Base-by-base conservation (phyloP, 1,284 basidiomycete genomes). In the Irpex sp. region DNA sequence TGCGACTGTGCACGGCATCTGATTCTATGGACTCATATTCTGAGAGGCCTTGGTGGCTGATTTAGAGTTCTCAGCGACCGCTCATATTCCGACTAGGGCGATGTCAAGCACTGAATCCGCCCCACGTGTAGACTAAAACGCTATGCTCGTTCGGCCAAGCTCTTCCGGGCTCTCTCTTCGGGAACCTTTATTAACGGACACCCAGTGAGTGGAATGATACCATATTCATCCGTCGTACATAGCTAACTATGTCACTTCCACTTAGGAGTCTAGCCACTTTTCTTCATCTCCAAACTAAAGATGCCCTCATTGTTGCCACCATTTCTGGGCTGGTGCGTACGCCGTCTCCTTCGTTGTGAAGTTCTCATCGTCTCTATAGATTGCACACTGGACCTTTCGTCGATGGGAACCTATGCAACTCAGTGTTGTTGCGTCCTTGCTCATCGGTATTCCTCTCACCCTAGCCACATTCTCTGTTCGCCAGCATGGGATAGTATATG, bases 341-440 rank as follows among this genome's bases (percentile, higher is more conserved):
- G 11, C 56, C 36, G 31, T 21, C 31, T 19, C 48, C n/a, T n/a
- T 36, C 17, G 17, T 49, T 37, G 6, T 5, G 1, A 15, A 8
- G 36, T 26, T 15, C 54, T 26, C 8, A 36, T 36, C 26, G 26
- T 6, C 34, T 31, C 11, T 36, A 15, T 52, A 62, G 61, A 15
- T 51, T 37, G 34, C 38, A 17, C 61, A 62, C 19, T 58, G 40
- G 17, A 26, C 57, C 61, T 62, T 62, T 47, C 17, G 47, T 26
- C 55, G 47, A 13, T 58, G 61, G 56, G 61, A 62, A 19, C 61
- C 61, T 19, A 52, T 62, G 31, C 44, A 58, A 9, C 15, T 58
- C 13, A 7, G n/a, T 15, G 1, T 44, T 19, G 40, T 62, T 7
- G 13, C 36, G 17, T 31, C 26, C 7, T 26, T 62, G n/a, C 57